These are phyloP conservation scores for Capsicum chinense DNA, from an alignment of 257 asterid genomes.

Conservation along the genomic window DNA sequence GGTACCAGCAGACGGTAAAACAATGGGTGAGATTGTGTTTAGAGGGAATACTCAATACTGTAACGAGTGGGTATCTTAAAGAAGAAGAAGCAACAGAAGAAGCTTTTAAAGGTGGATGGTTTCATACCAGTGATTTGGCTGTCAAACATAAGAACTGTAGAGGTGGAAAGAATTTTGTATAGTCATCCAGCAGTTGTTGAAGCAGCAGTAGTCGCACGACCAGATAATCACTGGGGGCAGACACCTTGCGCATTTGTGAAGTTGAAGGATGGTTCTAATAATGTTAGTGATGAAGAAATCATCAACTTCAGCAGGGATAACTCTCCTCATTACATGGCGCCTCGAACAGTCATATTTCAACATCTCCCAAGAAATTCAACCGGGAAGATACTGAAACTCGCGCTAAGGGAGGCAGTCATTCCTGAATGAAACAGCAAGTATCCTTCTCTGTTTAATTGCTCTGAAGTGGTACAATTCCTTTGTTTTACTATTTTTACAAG, in stretches of 20 bases:
- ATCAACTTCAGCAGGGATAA: conserved; percentile 44
- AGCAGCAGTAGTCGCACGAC: conserved; percentile 53
- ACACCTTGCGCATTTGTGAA: conserved; percentile 52
- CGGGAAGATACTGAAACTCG: conserved; percentile 43
- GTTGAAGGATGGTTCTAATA: conserved; percentile 41
- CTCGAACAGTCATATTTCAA: conserved; percentile 38
- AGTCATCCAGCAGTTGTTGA: conserved; percentile 47
- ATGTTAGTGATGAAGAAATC: conserved; percentile 34
- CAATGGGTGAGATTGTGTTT: conserved; percentile 42
- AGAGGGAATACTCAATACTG: conserved; percentile 45
- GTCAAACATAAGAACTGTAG: conserved; percentile 42
- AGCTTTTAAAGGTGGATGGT: conserved; percentile 48
- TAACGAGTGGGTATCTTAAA: conserved; percentile 47
- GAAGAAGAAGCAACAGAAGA: conserved; percentile 41
- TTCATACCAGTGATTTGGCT: conserved; percentile 44
- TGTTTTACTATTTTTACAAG: background rate
- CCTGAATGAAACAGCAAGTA: conserved; percentile 1
- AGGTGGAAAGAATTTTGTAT: conserved; percentile 41
- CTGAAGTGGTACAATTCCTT: background rate
- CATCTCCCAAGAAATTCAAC: conserved; percentile 49
- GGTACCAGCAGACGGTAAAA: conserved; percentile 43
- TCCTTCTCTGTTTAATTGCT: background rate
- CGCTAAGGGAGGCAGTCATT: conserved; percentile 47
- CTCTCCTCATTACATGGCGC: conserved; percentile 52
- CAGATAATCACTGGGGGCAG: conserved; percentile 53